These are phyloP conservation scores for Peribolospora baueri DNA, from an alignment of 768 basidiomycete species.

Conservation along the genomic window DNA sequence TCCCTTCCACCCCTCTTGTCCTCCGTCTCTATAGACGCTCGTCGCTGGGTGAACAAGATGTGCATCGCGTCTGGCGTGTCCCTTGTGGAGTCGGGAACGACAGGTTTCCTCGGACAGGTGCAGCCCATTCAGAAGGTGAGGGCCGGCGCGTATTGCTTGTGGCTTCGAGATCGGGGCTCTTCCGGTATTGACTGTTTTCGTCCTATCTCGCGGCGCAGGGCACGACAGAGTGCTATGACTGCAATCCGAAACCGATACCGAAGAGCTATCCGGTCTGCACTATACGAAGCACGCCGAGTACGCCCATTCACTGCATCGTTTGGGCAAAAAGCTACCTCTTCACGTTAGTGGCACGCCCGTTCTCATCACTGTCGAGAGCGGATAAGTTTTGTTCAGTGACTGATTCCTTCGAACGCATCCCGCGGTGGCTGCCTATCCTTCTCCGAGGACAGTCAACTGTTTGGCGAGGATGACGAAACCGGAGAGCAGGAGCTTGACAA, in stretches of 20 bases:
- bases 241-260: constrained; percentile 71
- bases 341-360: constrained; percentile 31
- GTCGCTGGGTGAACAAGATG: constrained; percentile 90
- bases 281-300: constrained; percentile 84
- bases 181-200: not conserved
- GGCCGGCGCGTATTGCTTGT: not conserved
- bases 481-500: constrained; percentile 62
- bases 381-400: no score
- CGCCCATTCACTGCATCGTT: constrained; percentile 94
- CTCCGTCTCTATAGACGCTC: constrained; percentile 38
- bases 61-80: constrained; percentile 80
- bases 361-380: not conserved
- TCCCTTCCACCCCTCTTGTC: not conserved
- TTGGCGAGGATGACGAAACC: constrained; percentile 61
- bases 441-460: constrained; percentile 42
- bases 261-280: constrained; percentile 96
- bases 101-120: constrained; percentile 89
- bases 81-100: constrained; percentile 85
- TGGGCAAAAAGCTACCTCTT: constrained; percentile 97
- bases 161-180: constrained; percentile 1
- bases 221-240: constrained; percentile 83
- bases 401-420: no score
- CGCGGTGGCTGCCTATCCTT: no score
- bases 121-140: constrained; percentile 69
- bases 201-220: constrained; percentile 29